Evolutionary conservation across 1,139 yeast genomes (phyloP).

Genomic region (Magnusiomyces tetraspermus): DNA sequence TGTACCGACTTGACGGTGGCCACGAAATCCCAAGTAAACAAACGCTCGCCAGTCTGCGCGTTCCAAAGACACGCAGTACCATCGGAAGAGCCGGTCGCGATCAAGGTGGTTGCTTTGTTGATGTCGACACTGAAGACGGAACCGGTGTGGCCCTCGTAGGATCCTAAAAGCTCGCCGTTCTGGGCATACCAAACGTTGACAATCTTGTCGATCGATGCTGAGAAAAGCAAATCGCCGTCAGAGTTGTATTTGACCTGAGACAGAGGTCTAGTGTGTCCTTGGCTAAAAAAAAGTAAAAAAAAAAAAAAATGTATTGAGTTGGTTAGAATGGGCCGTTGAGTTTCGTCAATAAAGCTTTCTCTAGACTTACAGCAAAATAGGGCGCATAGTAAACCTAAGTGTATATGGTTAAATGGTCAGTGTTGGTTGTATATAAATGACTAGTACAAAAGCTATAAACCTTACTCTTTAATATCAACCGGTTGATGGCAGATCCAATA

Average conservation of each 20-base stretch:
- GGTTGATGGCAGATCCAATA: too few relatives aligned
- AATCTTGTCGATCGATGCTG: conserved; percentile 82
- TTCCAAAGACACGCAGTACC: conserved; percentile 79
- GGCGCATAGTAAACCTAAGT: conserved; percentile 1
- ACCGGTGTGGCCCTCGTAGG: conserved; percentile 84
- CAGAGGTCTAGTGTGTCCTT: conserved; percentile 5
- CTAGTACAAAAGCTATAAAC: too few relatives aligned
- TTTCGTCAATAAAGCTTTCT: neutral
- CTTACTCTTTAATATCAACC: too few relatives aligned
- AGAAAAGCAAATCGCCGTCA: conserved; percentile 89
- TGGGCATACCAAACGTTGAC: conserved; percentile 75
- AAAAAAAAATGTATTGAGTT: neutral
- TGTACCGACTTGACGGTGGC: conserved; percentile 90
- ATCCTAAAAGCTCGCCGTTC: conserved; percentile 95
- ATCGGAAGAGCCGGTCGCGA: conserved; percentile 88
- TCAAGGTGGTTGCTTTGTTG: conserved; percentile 49
- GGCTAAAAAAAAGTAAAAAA: neutral
- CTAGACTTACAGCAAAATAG: conserved; percentile 2
- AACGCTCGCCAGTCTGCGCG: conserved; percentile 66
- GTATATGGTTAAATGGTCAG: too few relatives aligned
- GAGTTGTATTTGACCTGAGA: conserved; percentile 60
- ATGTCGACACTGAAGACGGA: conserved; percentile 93
- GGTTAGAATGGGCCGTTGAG: neutral
- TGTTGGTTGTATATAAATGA: too few relatives aligned
- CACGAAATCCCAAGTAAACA: conserved; percentile 63